Conservation (phyloP, 306 rosid species). For the Prunus armeniaca region DNA sequence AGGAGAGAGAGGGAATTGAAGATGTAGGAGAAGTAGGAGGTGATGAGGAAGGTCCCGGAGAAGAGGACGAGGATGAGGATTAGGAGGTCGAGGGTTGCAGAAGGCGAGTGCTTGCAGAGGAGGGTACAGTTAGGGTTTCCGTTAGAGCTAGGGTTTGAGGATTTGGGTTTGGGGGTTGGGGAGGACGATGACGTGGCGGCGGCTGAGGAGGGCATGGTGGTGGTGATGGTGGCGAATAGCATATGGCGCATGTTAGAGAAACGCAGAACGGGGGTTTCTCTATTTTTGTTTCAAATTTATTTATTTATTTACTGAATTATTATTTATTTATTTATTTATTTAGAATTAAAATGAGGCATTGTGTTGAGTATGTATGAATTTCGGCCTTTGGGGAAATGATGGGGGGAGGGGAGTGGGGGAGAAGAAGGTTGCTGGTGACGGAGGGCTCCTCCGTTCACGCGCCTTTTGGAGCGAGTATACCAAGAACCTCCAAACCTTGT, state of each 20-base stretch:
- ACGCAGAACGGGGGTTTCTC: constrained; percentile 14
- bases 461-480: constrained; percentile 1
- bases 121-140: constrained; percentile 32
- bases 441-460: not conserved
- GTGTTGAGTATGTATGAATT: not conserved
- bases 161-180: constrained; percentile 44
- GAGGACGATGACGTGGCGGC: constrained; percentile 32
- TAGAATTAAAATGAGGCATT: not conserved
- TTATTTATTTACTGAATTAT: not conserved
- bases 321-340: not conserved
- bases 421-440: not conserved
- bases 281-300: not conserved
- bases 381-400: not conserved
- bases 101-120: constrained; percentile 75
- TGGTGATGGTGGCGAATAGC: constrained; percentile 27
- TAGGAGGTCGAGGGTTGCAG: constrained; percentile 85
- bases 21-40: constrained; percentile 87
- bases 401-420: not conserved
- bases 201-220: constrained; percentile 38
- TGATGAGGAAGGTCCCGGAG: constrained; percentile 75
- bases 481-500: not conserved
- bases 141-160: constrained; percentile 32
- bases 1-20: constrained; percentile 83
- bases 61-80: constrained; percentile 79
- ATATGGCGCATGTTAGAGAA: constrained; percentile 53